Percentiles rank a stretch among this genome's conserved stretches.
phyloP scores from a whole-genome alignment of 176 grass and related monocot species.

The Ensete ventricosum region DNA sequence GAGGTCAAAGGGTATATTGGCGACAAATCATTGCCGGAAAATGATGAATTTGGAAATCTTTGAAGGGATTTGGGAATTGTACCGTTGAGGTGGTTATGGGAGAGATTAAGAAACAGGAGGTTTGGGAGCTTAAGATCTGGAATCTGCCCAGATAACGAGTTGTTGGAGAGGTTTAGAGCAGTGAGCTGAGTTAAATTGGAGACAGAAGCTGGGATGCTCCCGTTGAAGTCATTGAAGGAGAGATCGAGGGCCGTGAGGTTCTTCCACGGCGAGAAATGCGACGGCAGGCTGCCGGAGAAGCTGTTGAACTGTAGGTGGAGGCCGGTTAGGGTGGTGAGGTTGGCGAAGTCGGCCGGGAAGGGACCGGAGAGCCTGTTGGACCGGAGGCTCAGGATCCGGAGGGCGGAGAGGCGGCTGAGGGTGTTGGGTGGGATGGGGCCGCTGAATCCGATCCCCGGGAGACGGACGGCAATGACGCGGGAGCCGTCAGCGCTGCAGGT shows the following conservation, averaged over 20 bases:
- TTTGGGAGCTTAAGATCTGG: conserved; percentile 52
- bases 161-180: conserved; percentile 65
- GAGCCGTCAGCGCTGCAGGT: conserved; percentile 53
- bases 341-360: conserved; percentile 44
- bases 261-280: not conserved
- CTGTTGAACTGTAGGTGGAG: conserved; percentile 78
- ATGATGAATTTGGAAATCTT: conserved; percentile 35
- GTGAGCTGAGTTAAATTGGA: conserved; percentile 40
- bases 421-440: conserved; percentile 48
- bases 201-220: conserved; percentile 26
- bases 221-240: conserved; percentile 68
- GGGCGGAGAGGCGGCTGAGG: conserved; percentile 46
- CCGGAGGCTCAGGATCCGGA: conserved; percentile 75
- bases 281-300: conserved; percentile 42
- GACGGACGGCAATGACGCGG: conserved; percentile 49
- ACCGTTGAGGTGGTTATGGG: conserved; percentile 58
- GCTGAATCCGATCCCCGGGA: conserved; percentile 55
- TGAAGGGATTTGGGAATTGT: conserved; percentile 38
- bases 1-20: not conserved
- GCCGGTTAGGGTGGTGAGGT: conserved; percentile 32
- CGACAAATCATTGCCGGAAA: conserved; percentile 42
- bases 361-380: conserved; percentile 46
- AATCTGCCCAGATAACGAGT: conserved; percentile 55
- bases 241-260: conserved; percentile 63
- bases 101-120: conserved; percentile 60